Evolutionary conservation across 73 alveolate genomes (phyloP), one percentile per base, ranked within the genome.

Genomic region (Stentor roeselii): DNA sequence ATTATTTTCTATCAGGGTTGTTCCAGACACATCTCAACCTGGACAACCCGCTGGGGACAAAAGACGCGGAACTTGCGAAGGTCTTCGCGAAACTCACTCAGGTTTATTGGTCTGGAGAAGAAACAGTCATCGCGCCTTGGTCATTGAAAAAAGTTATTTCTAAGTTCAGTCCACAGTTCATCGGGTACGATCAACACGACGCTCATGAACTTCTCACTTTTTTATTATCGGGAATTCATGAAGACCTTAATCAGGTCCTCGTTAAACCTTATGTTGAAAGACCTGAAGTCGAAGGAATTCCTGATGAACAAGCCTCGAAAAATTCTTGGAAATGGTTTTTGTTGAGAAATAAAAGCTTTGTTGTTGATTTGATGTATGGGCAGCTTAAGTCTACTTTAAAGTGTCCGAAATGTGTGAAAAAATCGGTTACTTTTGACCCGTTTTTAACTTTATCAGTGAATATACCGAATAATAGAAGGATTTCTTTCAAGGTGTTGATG

Each of bases 381-480:
- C 95, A 98, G 84, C 96, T 61, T 90, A 96, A 95, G 87, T 92
- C 98, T 3, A 92, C 97, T 14, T 91, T 98, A 4, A 83, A 82
- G 59, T 98, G 99, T 89, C 97, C 99, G 35, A 78, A 90, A 3
- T 98, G 99, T 78, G 76, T 82, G 4, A 90, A 83, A 67, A 84
- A 91, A 36, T 92, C 98, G 11, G 90, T 94, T 27, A 93, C 99
- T 6, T 98, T 95, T 90, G 99, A 98, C 86, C 97, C 99, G 34
- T 98, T 87, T 92, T 88, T 91, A 92, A 88, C 90, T 84, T 61
- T 96, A 37, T 91, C 98, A 14, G 90, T 98, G 77, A 98, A 98
- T 60, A 95, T 98, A 50, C 99, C 99, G 0, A 83, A 83, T 40
- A 83, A 6, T 11, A 50, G 21, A 11, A 50, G 21, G 67, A 50